phyloP scores from a whole-genome alignment of 306 rosid genomes.

The Dalbergia oliveri region DNA sequence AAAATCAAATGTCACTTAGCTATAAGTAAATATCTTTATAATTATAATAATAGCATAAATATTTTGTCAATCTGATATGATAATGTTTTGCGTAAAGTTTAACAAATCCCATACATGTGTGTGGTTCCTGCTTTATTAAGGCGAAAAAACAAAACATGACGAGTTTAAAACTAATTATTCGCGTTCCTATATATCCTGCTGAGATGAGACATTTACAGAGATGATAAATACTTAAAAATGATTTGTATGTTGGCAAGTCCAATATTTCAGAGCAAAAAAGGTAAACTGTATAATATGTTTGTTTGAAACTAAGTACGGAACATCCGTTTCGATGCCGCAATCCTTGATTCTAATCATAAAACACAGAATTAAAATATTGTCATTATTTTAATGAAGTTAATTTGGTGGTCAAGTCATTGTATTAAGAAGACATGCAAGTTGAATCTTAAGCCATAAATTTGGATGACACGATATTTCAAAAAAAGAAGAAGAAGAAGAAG shows the following conservation, averaged over 20 bases:
- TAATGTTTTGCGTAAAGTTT: constrained; percentile 37
- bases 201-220: constrained; percentile 5
- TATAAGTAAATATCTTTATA: background rate
- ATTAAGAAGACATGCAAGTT: background rate
- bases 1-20: constrained; percentile 28
- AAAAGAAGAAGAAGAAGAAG: no score
- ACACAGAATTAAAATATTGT: background rate
- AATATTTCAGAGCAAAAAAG: background rate
- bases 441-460: background rate
- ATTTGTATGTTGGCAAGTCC: background rate
- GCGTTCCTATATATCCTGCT: constrained; percentile 12
- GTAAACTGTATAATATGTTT: no score
- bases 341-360: background rate
- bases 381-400: background rate
- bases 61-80: constrained; percentile 12
- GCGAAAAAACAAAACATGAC: background rate
- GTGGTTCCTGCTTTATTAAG: constrained; percentile 27
- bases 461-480: no score
- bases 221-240: background rate
- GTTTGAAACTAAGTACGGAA: background rate
- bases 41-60: background rate
- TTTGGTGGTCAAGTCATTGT: background rate
- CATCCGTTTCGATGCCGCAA: background rate
- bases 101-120: constrained; percentile 8
- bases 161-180: constrained; percentile 19